phyloP scores from a whole-genome alignment of 345 rosid species.

The Populus alba region DNA sequence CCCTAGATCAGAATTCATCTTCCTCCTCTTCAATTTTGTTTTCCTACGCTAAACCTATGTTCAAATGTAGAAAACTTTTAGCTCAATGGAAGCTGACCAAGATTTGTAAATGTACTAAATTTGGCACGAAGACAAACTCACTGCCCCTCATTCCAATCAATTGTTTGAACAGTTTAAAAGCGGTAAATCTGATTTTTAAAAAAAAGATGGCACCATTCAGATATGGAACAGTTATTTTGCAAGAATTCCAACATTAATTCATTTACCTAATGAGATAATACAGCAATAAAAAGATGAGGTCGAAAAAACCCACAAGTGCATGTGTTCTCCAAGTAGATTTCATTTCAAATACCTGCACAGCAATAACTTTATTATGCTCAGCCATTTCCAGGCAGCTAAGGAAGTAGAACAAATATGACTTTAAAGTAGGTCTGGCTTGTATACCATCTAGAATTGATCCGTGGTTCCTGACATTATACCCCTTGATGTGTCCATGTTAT shows the following conservation, averaged over 20 bases:
- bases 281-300: conserved; percentile 50
- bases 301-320: conserved; percentile 54
- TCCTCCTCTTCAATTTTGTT: neutral
- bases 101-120: neutral
- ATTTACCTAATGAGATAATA: conserved; percentile 64
- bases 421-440: neutral
- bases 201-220: neutral
- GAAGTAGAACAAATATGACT: conserved; percentile 4
- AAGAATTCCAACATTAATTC: neutral
- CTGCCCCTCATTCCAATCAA: neutral
- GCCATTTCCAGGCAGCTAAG: conserved; percentile 1
- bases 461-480: conserved; percentile 85
- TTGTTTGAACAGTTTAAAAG: neutral
- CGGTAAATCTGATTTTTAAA: neutral
- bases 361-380: conserved; percentile 13
- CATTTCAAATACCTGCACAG: conserved; percentile 71
- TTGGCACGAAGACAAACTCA: neutral
- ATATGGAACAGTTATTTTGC: neutral
- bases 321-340: conserved; percentile 67
- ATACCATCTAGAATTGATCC: conserved; percentile 82
- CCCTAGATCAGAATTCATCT: neutral
- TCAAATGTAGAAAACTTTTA: neutral
- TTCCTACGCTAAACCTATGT: neutral
- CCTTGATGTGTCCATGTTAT: conserved; percentile 77
- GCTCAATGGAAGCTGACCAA: neutral